Base-by-base conservation (phyloP, 1,284 basidiomycete species). In the Naganishia albida region DNA sequence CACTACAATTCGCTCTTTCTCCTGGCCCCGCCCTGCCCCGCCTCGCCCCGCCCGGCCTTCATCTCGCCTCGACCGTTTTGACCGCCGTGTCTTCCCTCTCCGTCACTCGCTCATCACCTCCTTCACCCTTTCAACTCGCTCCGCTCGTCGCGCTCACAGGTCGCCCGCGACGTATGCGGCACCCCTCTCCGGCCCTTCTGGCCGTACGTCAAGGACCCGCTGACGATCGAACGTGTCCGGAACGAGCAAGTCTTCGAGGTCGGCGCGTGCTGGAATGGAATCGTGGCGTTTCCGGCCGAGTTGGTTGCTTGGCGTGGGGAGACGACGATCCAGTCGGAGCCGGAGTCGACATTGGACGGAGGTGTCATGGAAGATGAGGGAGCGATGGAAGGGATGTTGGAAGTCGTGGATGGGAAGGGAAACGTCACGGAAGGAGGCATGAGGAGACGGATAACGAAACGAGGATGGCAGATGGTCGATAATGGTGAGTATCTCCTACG, bases 121-220 rank as follows among this genome's bases (percentile, higher is more conserved):
- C 26, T 18, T 15, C 25, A 20, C 46, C 15, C 26, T 13, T 51
- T 26, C n/a, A 7, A 13, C 44, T 28, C 42, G 26, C 28, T 12
- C 55, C 71, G 71, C 72, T 83, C 84, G 67, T 20, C n/a, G 3
- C n/a, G 15, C 44, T 3, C 46, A 20, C 83, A 82, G 81, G 83
- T 83, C 25, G 73, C 80, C 6, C 78, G 77, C 62, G 82, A 81
- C 70, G 73, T 77, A 62, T 80, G 80, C 63, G 82, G 76, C 15
- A 71, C 74, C 3, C 79, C 82, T 3, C 72, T 80, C 3, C 80
- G 81, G 25, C 74, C 78, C 12, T 79, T 82, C 65, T 86, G 83
- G 83, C 85, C 85, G 0, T 85, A 82, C 71, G 82, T 85, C 69
- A 77, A 81, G 67, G 82, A 83, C 65, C 64, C 64, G 49, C 73